Evolutionary conservation across 2,329 filamentous ascomycete species (phyloP), one percentile per base, ranked within the genome.

Genomic region (Fusarium nodosum): DNA sequence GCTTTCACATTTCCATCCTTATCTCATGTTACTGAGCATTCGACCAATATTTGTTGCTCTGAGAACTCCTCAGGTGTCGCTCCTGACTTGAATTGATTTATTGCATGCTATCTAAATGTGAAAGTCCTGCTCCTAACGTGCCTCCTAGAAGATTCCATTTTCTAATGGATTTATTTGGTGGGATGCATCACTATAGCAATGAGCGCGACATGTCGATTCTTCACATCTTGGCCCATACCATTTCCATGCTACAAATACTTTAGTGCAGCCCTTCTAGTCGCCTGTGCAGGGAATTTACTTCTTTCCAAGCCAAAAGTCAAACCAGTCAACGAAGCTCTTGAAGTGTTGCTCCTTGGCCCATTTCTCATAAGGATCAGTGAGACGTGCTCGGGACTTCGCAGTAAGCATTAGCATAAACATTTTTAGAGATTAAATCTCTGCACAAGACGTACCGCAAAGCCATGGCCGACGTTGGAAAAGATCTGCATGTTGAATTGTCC

Each of bases 291-390:
- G 16, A 0, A n/a, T 36, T 50, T 50, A 50, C 31, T 34, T 51
- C 6, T 20, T 7, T 8, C 11, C 11, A 9, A 56, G 18, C 53
- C 45, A 52, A 31, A 52, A 31, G n/a, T 52, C 53, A 3, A 56
- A 31, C 53, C 53, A 56, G 26, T 39, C 53, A 13, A 56, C 33
- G n/a, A 56, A 56, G 1, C 44, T 52, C 16, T 38, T 52, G 4
- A 56, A 56, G 7, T 28, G 34, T 6, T 46, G 31, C 16, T 56
- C 53, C 0, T 56, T 52, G 4, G 26, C 33, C 53, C 53, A 56
- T 8, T 5, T 56, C 20, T 56, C 45, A 11, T 56, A 56, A 1
- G 16, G 26, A 9, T 56, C 53, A 2, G 53, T 56, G 2, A 56
- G 50, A 31, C 26, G 16, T 2, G 16, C 45, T 38, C 53, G 44